Evolutionary conservation across 1,139 yeast genomes (phyloP).

Genomic region (Blastobotrys indianensis): DNA sequence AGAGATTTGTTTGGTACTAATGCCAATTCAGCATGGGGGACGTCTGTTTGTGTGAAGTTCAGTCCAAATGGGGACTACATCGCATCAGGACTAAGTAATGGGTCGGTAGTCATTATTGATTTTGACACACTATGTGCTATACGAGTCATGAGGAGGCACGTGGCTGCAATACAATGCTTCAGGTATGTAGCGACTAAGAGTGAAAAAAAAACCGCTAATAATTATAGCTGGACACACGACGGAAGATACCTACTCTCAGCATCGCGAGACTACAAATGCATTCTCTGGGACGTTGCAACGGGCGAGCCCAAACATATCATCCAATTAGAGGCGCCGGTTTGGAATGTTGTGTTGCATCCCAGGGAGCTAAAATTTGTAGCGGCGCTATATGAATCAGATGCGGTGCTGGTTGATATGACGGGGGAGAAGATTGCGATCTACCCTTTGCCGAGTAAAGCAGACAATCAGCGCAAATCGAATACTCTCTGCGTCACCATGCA

Average conservation of each 20-base stretch:
- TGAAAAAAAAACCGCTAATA: not conserved
- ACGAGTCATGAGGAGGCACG: constrained; percentile 54
- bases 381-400: constrained; percentile 35
- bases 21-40: constrained; percentile 40
- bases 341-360: constrained; percentile 64
- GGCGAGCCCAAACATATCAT: constrained; percentile 42
- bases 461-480: constrained; percentile 21
- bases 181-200: constrained; percentile 20
- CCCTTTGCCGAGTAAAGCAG: constrained; percentile 24
- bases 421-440: constrained; percentile 20
- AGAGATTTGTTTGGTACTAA: not conserved
- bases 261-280: constrained; percentile 81
- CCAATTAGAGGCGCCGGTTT: constrained; percentile 62
- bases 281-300: constrained; percentile 68
- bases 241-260: constrained; percentile 68
- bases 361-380: constrained; percentile 46
- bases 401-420: constrained; percentile 28
- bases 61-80: constrained; percentile 78
- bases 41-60: constrained; percentile 68
- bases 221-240: constrained; percentile 58
- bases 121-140: constrained; percentile 60
- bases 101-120: constrained; percentile 74
- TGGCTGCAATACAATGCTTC: constrained; percentile 67
- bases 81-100: constrained; percentile 80
- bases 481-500: constrained; percentile 35